These are phyloP conservation scores for Desmodesmus armatus DNA, from an alignment of 139 green algal species.

Conservation along the genomic window DNA sequence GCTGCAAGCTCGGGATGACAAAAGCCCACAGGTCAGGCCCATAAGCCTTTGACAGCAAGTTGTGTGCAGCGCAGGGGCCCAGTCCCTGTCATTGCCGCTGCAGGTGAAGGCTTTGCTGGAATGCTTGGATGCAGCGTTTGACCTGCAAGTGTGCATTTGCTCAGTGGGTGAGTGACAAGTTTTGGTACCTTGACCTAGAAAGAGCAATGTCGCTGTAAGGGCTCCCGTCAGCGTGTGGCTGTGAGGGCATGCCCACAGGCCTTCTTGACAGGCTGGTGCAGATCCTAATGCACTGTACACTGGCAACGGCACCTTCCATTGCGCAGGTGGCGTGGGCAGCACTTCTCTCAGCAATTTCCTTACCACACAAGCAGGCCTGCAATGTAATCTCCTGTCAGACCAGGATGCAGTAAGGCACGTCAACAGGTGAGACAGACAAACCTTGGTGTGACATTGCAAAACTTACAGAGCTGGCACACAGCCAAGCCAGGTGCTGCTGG, in stretches of 20 bases:
- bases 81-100: no score
- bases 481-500: no score
- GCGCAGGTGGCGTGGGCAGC: constrained; percentile 60
- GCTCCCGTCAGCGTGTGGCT: no score
- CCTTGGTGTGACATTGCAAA: neutral
- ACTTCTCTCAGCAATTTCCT: constrained; percentile 63
- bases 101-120: constrained; percentile 34
- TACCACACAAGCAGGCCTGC: constrained; percentile 52
- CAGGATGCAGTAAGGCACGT: constrained; percentile 56
- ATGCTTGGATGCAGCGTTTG: constrained; percentile 30
- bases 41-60: neutral
- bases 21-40: constrained; percentile 13
- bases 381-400: constrained; percentile 65
- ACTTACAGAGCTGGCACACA: neutral
- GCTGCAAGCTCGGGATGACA: neutral
- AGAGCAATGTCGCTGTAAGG: neutral
- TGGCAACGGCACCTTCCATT: neutral
- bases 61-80: neutral
- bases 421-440: constrained; percentile 37
- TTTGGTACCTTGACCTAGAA: neutral
- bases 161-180: constrained; percentile 28
- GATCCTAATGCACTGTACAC: no score
- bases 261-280: no score
- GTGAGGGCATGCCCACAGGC: neutral
- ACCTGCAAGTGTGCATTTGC: constrained; percentile 44